phyloP scores from a whole-genome alignment of 108 stramenopile genomes.

The Nitzschia putrida region DNA sequence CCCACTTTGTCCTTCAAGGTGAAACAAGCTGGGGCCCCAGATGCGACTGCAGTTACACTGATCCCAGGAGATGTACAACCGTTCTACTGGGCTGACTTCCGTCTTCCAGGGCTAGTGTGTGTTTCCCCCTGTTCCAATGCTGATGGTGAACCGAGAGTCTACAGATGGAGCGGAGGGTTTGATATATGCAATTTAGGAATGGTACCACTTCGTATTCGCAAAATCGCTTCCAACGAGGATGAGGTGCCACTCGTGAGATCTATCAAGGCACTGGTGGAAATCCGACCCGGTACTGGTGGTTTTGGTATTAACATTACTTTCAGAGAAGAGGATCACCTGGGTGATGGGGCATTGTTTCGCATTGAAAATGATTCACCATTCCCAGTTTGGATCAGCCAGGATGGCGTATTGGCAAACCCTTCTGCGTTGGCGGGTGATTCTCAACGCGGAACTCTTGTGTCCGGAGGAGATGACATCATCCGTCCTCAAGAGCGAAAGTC shows the following conservation, averaged over 20 bases:
- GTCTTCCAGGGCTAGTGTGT: constrained; percentile 61
- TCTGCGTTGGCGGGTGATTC: neutral
- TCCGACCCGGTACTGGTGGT: constrained; percentile 67
- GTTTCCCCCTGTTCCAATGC: constrained; percentile 32
- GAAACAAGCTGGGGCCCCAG: constrained; percentile 63
- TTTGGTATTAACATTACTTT: constrained; percentile 65
- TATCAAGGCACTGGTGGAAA: constrained; percentile 47
- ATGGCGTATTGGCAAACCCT: constrained; percentile 67
- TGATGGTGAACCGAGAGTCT: constrained; percentile 7
- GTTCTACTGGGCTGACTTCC: constrained; percentile 70
- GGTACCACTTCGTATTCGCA: constrained; percentile 54
- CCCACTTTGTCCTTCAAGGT: constrained; percentile 44
- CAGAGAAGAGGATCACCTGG: constrained; percentile 56
- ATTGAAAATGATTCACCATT: constrained; percentile 75
- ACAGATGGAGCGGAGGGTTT: constrained; percentile 75
- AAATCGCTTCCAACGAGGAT: neutral
- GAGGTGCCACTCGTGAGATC: constrained; percentile 9
- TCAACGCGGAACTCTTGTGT: neutral
- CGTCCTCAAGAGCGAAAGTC: constrained; percentile 35
- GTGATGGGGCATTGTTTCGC: constrained; percentile 62
- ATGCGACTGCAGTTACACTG: constrained; percentile 38
- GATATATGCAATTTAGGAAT: constrained; percentile 70
- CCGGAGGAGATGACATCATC: constrained; percentile 31
- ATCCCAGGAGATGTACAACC: constrained; percentile 43
- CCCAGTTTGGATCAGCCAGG: constrained; percentile 69